These are phyloP conservation scores for Botrytis aclada DNA, from an alignment of 2,329 filamentous ascomycete species.

Conservation along the genomic window DNA sequence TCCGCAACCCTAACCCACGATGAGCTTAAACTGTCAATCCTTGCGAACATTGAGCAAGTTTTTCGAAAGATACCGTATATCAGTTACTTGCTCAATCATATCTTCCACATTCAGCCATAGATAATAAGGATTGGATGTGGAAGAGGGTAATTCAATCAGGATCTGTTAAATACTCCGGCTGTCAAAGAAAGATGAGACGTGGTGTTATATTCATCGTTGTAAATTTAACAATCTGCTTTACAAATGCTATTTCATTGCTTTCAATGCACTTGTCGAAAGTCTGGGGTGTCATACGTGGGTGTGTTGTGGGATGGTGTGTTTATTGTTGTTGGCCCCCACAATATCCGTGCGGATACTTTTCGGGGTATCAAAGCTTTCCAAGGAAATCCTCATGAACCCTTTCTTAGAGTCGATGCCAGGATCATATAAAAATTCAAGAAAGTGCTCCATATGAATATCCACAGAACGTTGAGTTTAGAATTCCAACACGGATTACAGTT, in stretches of 20 bases:
- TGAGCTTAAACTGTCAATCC: no score
- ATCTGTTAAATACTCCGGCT: neutral
- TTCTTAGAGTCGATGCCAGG: neutral
- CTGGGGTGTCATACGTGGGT: no score
- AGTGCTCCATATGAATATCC: neutral
- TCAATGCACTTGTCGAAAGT: neutral
- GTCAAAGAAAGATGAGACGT: neutral
- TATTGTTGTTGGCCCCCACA: neutral
- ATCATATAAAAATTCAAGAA: neutral
- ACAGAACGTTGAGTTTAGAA: neutral
- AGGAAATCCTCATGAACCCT: neutral
- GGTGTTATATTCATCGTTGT: neutral
- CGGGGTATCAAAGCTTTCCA: neutral
- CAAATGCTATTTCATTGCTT: neutral
- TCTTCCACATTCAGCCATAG: neutral
- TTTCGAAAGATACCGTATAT: no score
- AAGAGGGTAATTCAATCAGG: neutral
- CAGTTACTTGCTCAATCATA: no score
- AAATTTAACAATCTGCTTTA: neutral
- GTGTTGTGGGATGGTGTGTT: neutral
- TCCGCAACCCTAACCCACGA: no score
- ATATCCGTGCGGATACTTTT: neutral
- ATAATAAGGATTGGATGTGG: neutral
- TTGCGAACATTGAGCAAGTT: no score
- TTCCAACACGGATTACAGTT: neutral